Evolutionary conservation across 352 stramenopile species (phyloP), one percentile per base, ranked within the genome.

Genomic region (Globisporangium yorkense): DNA sequence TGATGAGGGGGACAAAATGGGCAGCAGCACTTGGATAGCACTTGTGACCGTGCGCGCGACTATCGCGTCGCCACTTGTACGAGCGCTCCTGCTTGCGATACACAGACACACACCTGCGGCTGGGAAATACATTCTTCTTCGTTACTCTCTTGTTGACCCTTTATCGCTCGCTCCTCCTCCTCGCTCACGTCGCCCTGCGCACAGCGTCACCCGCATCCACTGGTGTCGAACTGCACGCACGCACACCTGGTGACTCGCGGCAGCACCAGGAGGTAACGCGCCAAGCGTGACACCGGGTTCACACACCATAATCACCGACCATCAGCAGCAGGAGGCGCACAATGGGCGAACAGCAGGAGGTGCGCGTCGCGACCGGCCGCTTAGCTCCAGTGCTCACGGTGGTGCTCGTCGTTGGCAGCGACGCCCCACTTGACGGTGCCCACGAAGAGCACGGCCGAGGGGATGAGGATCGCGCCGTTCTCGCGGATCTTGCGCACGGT

Each of bases 301-400:
- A 27, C 24, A 27, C 24, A 1, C 24, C 24, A 27, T 27, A 27
- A 27, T 27, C 24, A 27, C 24, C 31, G 5, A 35, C 40, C 10
- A 18, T 45, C 40, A n/a, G 0, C 40, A 20, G 13, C 40, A n/a
- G 10, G 5, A 45, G 40, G 5, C 9, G 40, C 15, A 45, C 15
- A 45, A 15, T 8, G 0, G 5, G 16, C 16, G 20, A 47, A 13
- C 16, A 47, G 41, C 21, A 20, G 53, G 29, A 33, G 39, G 10
- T 2, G 37, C 21, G 16, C n/a, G 52, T 40, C 37, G 37, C 10
- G 24, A 40, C 49, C 49, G 39, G 51, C 24, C 41, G 20, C 1
- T 31, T 89, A 92, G 63, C 73, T 80, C 80, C 83, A 90, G 76
- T 92, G 83, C 41, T 75, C 67, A 58, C 83, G 83, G 72, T 92